These are phyloP conservation scores for Pichia rugopelliculosa DNA, from an alignment of 805 yeast species.

Conservation along the genomic window DNA sequence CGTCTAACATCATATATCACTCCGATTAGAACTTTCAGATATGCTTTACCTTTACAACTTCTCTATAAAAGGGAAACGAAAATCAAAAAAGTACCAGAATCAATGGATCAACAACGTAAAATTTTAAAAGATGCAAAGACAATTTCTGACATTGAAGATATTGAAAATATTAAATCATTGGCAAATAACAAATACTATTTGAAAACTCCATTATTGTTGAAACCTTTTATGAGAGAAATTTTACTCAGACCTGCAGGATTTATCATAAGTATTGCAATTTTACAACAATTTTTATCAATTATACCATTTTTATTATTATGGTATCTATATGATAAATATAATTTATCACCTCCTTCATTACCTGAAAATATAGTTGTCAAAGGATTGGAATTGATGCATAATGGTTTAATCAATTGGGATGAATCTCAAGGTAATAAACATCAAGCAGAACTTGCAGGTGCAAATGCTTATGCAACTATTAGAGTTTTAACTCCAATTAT, in stretches of 20 bases:
- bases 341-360: constrained; percentile 36
- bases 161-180: constrained; percentile 17
- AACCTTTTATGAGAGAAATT: constrained; percentile 27
- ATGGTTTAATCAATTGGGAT: constrained; percentile 26
- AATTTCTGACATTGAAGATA: constrained; percentile 17
- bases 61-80: constrained; percentile 19
- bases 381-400: constrained; percentile 40
- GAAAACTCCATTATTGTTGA: constrained; percentile 24
- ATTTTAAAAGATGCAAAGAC: constrained; percentile 12
- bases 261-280: constrained; percentile 39
- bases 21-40: neutral
- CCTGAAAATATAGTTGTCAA: constrained; percentile 43
- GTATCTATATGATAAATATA: constrained; percentile 40
- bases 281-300: constrained; percentile 48
- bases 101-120: constrained; percentile 11
- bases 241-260: constrained; percentile 29
- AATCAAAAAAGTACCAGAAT: constrained; percentile 13
- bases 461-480: constrained; percentile 31
- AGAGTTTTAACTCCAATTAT: constrained; percentile 22
- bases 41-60: neutral
- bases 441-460: constrained; percentile 27
- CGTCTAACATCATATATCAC: neutral
- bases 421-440: constrained; percentile 23
- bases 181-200: constrained; percentile 27
- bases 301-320: constrained; percentile 46